phyloP scores from a whole-genome alignment of 2,329 filamentous ascomycete genomes.

The Alternaria brassicicola region DNA sequence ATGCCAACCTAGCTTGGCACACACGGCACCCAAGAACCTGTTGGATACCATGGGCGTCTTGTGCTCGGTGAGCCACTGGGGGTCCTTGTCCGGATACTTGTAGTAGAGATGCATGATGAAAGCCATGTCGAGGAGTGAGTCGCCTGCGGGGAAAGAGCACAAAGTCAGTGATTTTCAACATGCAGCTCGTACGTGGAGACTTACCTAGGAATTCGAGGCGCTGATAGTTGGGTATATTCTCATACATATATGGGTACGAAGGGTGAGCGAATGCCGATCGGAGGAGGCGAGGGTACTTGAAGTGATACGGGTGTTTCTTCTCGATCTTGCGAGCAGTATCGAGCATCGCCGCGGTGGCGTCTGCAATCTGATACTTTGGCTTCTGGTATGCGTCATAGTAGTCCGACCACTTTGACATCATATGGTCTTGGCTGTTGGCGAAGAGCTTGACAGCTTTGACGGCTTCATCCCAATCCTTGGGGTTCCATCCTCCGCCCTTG shows the following conservation, averaged over 20 bases:
- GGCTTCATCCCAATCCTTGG: slow-evolving; percentile 63
- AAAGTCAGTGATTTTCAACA: not conserved
- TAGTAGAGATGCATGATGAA: slow-evolving; percentile 84
- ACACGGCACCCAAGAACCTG: slow-evolving; percentile 84
- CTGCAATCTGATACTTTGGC: slow-evolving; percentile 72
- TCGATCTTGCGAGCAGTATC: slow-evolving; percentile 71
- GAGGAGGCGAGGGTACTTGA: slow-evolving; percentile 76
- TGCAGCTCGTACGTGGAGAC: not conserved
- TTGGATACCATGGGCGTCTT: slow-evolving; percentile 99
- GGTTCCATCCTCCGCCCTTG: slow-evolving; percentile 48
- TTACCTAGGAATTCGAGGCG: slow-evolving; percentile 31
- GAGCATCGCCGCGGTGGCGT: slow-evolving; percentile 68
- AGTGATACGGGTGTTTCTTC: slow-evolving; percentile 66
- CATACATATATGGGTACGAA: slow-evolving; percentile 75
- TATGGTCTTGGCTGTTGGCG: slow-evolving; percentile 72
- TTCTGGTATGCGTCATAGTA: slow-evolving; percentile 73
- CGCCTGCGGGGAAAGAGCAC: slow-evolving; percentile 82
- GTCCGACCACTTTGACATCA: slow-evolving; percentile 71
- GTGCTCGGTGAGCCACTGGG: slow-evolving; percentile 97
- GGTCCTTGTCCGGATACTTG: slow-evolving; percentile 77
- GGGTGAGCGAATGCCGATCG: slow-evolving; percentile 88
- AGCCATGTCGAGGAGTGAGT: slow-evolving; percentile 84
- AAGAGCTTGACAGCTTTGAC: slow-evolving; percentile 71
- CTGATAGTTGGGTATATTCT: slow-evolving; percentile 86
- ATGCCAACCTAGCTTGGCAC: slow-evolving; percentile 79